phyloP scores from a whole-genome alignment of 1,284 basidiomycete species.

The Malassezia japonica region DNA sequence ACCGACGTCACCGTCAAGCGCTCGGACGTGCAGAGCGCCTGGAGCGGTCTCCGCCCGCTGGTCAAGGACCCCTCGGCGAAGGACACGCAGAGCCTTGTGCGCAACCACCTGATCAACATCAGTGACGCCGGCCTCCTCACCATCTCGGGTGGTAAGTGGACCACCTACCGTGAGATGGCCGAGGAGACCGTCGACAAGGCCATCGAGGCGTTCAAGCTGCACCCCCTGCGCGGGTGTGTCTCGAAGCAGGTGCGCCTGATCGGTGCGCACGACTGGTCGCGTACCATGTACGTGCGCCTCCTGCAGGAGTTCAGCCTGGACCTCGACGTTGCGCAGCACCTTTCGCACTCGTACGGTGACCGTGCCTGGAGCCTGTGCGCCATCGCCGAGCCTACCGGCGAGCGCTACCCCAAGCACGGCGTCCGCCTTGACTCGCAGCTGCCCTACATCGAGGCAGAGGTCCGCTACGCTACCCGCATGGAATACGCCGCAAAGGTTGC shows the following conservation, averaged over 20 bases:
- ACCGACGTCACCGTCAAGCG: conserved; percentile 87
- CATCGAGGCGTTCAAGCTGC: conserved; percentile 65
- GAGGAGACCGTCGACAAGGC: conserved; percentile 87
- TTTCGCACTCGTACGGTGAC: conserved; percentile 89
- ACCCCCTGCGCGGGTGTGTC: conserved; percentile 57
- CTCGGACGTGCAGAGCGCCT: conserved; percentile 92
- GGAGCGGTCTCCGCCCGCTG: conserved; percentile 82
- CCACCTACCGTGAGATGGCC: conserved; percentile 88
- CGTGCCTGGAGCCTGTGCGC: conserved; percentile 88
- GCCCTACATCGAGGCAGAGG: conserved; percentile 87
- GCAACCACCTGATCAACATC: conserved; percentile 89
- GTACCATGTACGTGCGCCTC: conserved; percentile 93
- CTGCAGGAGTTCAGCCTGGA: conserved; percentile 76
- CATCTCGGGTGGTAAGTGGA: conserved; percentile 97
- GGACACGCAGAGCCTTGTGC: conserved; percentile 75
- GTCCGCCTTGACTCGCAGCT: conserved; percentile 65
- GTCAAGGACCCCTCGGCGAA: conserved; percentile 73
- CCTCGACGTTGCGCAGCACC: conserved; percentile 82
- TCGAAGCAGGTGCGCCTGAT: conserved; percentile 74
- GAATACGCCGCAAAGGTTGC: conserved; percentile 84
- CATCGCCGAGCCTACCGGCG: conserved; percentile 67
- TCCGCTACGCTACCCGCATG: conserved; percentile 75
- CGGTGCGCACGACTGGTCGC: conserved; percentile 87
- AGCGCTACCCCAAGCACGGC: conserved; percentile 76
- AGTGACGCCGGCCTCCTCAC: conserved; percentile 73